Evolutionary conservation across 768 basidiomycete species (phyloP), one percentile per base, ranked within the genome.

Genomic region (Dacryopinax primogenitus): DNA sequence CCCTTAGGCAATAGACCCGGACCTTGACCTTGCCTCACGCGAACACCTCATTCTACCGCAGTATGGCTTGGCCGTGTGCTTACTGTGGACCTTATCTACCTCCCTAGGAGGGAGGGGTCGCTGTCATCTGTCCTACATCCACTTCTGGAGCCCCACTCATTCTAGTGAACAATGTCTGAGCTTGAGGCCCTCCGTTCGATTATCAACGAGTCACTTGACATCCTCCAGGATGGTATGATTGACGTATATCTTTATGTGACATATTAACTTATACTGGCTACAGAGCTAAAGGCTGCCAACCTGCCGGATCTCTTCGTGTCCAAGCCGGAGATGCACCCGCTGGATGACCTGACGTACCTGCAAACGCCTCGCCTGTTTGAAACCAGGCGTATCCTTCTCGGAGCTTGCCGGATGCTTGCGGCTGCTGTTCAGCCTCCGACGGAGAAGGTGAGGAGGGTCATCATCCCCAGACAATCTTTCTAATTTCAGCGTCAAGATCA

Each of bases 281-380:
- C 18, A 44, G 41, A 58, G 26, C 51, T 58, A 13, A 32, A 58
- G 26, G 51, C 51, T 3, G 51, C 51, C 30, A 32, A 32, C 6
- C 51, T 58, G 23, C 51, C 51, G 13, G 26, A 26, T 6, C 51
- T 58, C 51, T 58, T 23, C 26, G 51, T 58, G 4, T 26, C 51
- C 13, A 58, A 58, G 51, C 51, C 51, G 6, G 26, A 58, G 30
- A 13, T 26, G 13, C 51, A 58, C 32, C 51, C 51, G 9, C 51
- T 58, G 26, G 51, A 58, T 18, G 26, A 58, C 9, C 11, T 32
- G 13, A 32, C 3, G 15, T 58, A 58, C 18, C 4, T 58, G 13
- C 51, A 58, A 21, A 58, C 51, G 51, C 51, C 51, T 3, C 51
- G 51, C 32, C 51, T 58, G 9, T 58, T 58, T 30, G 51, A 58